Base-by-base conservation (phyloP, 352 stramenopile genomes). In the Pythium phragmiticola region DNA sequence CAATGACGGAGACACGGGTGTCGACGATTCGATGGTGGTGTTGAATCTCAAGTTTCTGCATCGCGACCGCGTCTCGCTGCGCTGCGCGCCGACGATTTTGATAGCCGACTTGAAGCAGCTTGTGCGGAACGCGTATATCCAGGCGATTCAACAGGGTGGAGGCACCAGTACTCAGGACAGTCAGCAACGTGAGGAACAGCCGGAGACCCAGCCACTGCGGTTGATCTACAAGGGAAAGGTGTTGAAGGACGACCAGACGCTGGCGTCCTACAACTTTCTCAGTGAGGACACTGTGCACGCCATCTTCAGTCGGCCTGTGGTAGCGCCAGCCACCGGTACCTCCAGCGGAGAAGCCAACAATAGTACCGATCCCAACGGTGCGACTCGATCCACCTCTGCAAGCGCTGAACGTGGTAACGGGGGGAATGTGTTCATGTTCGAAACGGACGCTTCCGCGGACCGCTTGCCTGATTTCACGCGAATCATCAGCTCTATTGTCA, bases 161-260 rank as follows among this genome's bases (percentile, higher is more conserved):
- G 26, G 28, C 6, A 30, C 48, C 2, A 41, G 7, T 7, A 47
- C n/a, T n/a, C 48, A 39, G 47, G 49, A 11, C 17, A 53, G 43
- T 23, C 43, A 64, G 34, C 57, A 70, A 36, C 14, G 52, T 19
- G 57, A 59, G 43, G 11, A 26, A 7, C 7, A 50, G 17, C 49
- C 53, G 17, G 45, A 26, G 37, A 58, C 58, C 8, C 57, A 63
- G 11, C 43, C 65, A 3, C 39, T 71, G 53, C 65, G 65, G 28
- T 63, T 71, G 49, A 71, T 71, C 26, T 71, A 71, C 65, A 71
- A 71, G 41, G 65, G 65, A 14, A 71, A 64, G 36, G 65, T 64
- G 37, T 50, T 71, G 19, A 66, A 71, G 58, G 65, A 71, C 21
- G 65, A 71, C 39, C 51, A 57, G 23, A 60, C 45, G 13, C 53